These are phyloP conservation scores for Candida tibetensis DNA, from an alignment of 805 yeast species.

Conservation along the genomic window DNA sequence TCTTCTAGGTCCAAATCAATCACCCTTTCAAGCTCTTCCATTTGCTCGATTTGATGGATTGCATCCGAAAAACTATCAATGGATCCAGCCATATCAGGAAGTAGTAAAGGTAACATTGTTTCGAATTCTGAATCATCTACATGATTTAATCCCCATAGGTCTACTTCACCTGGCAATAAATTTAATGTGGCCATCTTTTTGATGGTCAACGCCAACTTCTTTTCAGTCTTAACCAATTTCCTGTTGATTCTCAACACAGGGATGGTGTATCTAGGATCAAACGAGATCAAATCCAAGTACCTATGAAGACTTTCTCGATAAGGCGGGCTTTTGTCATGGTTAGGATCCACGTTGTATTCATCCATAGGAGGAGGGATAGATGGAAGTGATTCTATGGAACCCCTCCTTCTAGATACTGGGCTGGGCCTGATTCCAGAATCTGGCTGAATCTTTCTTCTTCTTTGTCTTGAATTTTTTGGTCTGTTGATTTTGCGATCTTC, in stretches of 20 bases:
- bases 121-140: slow-evolving; percentile 22
- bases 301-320: slow-evolving; percentile 20
- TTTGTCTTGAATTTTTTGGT: neutral
- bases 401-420: slow-evolving; percentile 1
- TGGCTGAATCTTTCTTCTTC: too few species aligned
- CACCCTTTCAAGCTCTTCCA: slow-evolving; percentile 3
- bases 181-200: slow-evolving; percentile 16
- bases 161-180: slow-evolving; percentile 16
- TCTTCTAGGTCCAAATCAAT: neutral
- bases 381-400: slow-evolving; percentile 4
- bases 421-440: too few species aligned
- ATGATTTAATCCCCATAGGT: slow-evolving; percentile 21
- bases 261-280: slow-evolving; percentile 21
- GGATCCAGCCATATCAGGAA: slow-evolving; percentile 8
- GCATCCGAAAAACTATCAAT: slow-evolving; percentile 2
- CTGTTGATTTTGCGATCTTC: neutral
- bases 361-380: slow-evolving; percentile 8
- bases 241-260: slow-evolving; percentile 24
- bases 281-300: slow-evolving; percentile 20
- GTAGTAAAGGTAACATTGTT: slow-evolving; percentile 17
- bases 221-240: slow-evolving; percentile 17
- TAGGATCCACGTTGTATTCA: slow-evolving; percentile 1
- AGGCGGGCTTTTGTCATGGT: slow-evolving; percentile 18
- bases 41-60: neutral
- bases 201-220: slow-evolving; percentile 16